A percentile compares a stretch with the other conserved stretches of the same genome.
phyloP scores from a whole-genome alignment of 1,139 yeast species.

The Candida glucosophila region DNA sequence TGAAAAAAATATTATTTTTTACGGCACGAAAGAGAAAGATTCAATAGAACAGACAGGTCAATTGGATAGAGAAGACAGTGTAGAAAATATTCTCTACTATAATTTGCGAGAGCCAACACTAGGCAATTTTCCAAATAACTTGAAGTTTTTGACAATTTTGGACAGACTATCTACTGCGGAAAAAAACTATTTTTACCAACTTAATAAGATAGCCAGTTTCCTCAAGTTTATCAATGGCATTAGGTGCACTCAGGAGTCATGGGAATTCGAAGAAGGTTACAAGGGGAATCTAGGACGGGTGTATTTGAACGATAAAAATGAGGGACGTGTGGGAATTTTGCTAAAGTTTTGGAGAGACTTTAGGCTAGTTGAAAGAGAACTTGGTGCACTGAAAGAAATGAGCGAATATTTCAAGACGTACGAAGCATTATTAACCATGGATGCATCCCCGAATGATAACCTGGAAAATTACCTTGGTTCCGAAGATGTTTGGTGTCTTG shows the following conservation, averaged over 20 bases:
- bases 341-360: slow-evolving; percentile 31
- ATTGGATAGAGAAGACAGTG: no score
- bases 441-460: not conserved
- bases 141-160: slow-evolving; percentile 28
- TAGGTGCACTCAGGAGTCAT: slow-evolving; percentile 9
- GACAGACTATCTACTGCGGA: slow-evolving; percentile 25
- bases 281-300: slow-evolving; percentile 21
- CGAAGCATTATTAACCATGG: slow-evolving; percentile 3
- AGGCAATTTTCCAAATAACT: slow-evolving; percentile 26
- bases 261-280: slow-evolving; percentile 17
- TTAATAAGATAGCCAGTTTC: slow-evolving; percentile 21
- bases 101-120: slow-evolving; percentile 17
- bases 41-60: slow-evolving; percentile 3
- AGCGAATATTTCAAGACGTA: slow-evolving; percentile 7
- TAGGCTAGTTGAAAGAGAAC: slow-evolving; percentile 20
- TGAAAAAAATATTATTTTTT: slow-evolving; percentile 1
- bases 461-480: slow-evolving; percentile 11
- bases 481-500: slow-evolving; percentile 14
- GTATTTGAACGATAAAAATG: slow-evolving; percentile 14
- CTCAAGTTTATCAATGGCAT: slow-evolving; percentile 17
- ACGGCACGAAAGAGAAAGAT: slow-evolving; percentile 5
- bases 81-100: slow-evolving; percentile 21
- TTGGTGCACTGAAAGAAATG: no score
- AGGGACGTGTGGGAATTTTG: slow-evolving; percentile 24
- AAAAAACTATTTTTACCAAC: slow-evolving; percentile 22